Evolutionary conservation across 176 grass and related monocot genomes (phyloP).

Genomic region (Musa itinerans): DNA sequence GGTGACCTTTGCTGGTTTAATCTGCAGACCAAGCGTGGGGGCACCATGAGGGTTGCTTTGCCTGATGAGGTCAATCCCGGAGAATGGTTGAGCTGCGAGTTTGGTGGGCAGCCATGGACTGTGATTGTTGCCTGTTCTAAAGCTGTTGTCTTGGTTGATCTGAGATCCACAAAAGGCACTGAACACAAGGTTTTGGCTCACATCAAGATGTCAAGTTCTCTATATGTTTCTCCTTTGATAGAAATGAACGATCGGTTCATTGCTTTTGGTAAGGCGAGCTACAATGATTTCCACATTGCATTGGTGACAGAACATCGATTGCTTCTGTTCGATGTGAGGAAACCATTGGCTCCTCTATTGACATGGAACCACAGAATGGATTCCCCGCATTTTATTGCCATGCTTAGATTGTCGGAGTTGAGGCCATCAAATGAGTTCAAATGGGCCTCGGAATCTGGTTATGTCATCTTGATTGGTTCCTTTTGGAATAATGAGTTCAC

Average conservation of each 20-base stretch:
- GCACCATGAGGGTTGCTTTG: slow-evolving; percentile 37
- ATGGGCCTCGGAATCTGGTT: slow-evolving; percentile 42
- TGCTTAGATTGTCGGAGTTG: slow-evolving; percentile 54
- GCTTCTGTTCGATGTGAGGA: slow-evolving; percentile 53
- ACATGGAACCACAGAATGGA: slow-evolving; percentile 65
- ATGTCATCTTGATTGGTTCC: slow-evolving; percentile 73
- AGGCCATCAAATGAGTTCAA: slow-evolving; percentile 47
- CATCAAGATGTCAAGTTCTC: slow-evolving; percentile 33
- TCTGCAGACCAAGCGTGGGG: slow-evolving; percentile 32
- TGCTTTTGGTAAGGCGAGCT: slow-evolving; percentile 66
- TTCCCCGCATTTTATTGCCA: slow-evolving; percentile 43
- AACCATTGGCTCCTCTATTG: slow-evolving; percentile 43
- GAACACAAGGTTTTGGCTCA: slow-evolving; percentile 37
- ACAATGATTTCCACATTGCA: slow-evolving; percentile 59
- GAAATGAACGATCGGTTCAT: slow-evolving; percentile 36
- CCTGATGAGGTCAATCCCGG: slow-evolving; percentile 22
- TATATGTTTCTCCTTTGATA: slow-evolving; percentile 35
- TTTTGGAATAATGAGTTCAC: slow-evolving; percentile 44
- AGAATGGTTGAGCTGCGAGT: slow-evolving; percentile 67
- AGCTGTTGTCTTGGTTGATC: slow-evolving; percentile 52
- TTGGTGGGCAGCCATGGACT: slow-evolving; percentile 53
- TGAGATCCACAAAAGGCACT: slow-evolving; percentile 28
- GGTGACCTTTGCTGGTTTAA: slow-evolving; percentile 73
- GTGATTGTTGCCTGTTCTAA: slow-evolving; percentile 45
- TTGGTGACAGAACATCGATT: slow-evolving; percentile 46